phyloP scores from a whole-genome alignment of 768 basidiomycete species.

The Dioszegia crocea region DNA sequence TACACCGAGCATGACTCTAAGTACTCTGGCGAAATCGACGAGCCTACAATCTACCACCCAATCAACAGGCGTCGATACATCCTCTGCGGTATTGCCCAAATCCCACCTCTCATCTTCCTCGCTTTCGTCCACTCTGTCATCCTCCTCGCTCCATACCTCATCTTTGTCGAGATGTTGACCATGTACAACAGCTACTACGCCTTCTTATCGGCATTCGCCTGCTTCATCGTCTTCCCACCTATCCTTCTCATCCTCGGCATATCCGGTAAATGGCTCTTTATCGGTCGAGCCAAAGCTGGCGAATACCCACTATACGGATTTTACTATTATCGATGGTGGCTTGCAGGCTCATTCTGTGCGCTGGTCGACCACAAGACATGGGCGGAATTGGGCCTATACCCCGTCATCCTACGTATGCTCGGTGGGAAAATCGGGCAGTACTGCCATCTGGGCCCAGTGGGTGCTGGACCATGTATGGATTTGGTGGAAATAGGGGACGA shows the following conservation, averaged over 20 bases:
- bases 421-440: neutral
- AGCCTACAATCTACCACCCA: neutral
- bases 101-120: neutral
- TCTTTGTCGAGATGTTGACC: neutral
- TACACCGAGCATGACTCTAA: neutral
- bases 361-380: neutral
- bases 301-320: conserved; percentile 1
- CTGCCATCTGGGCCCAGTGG: neutral
- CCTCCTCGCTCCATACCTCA: neutral
- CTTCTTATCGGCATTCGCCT: neutral
- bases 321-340: conserved; percentile 2
- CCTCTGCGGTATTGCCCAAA: neutral
- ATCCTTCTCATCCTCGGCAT: neutral
- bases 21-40: neutral
- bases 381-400: neutral
- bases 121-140: neutral
- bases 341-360: neutral
- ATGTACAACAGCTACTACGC: neutral
- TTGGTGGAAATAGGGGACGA: neutral
- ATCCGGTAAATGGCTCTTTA: neutral
- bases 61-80: neutral
- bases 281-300: neutral
- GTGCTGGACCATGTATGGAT: neutral
- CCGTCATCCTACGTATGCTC: neutral
- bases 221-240: neutral